Percentiles rank a stretch among this genome's conserved stretches.
phyloP scores from a whole-genome alignment of 768 basidiomycete species.

The Hemileccinum rubropunctum region DNA sequence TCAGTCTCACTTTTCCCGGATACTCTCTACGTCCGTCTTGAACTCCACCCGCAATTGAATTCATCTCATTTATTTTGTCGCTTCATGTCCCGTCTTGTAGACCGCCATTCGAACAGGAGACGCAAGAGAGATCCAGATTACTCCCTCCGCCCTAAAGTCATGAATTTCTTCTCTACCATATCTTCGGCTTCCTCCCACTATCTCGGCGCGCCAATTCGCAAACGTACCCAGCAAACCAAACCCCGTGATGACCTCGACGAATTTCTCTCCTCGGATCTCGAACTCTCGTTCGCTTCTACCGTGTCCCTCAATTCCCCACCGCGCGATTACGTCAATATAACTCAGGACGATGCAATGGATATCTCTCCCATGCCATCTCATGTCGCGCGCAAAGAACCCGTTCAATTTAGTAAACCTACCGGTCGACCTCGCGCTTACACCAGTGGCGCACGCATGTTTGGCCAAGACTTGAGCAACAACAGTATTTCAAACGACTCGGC shows the following conservation, averaged over 20 bases:
- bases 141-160: conserved; percentile 36
- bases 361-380: conserved; percentile 65
- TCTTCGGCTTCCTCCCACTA: conserved; percentile 43
- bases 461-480: conserved; percentile 68
- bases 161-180: conserved; percentile 51
- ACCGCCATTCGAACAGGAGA: conserved; percentile 44
- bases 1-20: too few relatives aligned
- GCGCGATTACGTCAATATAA: conserved; percentile 42
- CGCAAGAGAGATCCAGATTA: conserved; percentile 38
- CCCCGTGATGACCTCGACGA: conserved; percentile 58
- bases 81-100: conserved; percentile 39
- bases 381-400: conserved; percentile 25
- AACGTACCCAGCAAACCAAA: conserved; percentile 44
- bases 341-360: conserved; percentile 71
- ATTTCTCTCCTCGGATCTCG: conserved; percentile 72
- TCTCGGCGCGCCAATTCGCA: conserved; percentile 46
- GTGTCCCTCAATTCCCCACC: conserved; percentile 78
- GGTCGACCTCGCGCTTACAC: conserved; percentile 66
- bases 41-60: too few relatives aligned
- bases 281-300: conserved; percentile 79
- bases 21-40: too few relatives aligned
- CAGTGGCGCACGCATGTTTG: conserved; percentile 65
- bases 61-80: too few relatives aligned
- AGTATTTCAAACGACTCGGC: conserved; percentile 31
- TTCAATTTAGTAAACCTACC: conserved; percentile 28